Conservation (phyloP, 306 rosid genomes). For the Trifolium dubium region DNA sequence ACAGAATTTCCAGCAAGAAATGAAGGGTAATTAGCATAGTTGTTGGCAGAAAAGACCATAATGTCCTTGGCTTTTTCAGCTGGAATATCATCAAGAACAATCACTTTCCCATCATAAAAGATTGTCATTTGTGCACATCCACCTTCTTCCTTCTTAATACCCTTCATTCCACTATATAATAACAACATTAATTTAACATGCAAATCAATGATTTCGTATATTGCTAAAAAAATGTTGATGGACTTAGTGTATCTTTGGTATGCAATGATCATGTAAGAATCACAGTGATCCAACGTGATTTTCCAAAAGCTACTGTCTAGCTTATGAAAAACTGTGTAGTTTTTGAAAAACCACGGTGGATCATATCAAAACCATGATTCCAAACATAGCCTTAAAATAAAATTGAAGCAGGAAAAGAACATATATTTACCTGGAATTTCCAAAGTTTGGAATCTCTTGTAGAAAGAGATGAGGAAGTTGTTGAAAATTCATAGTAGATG, state of each 20-base stretch:
- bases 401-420: background rate
- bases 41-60: conserved; percentile 60
- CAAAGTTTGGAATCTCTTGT: conserved; percentile 31
- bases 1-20: conserved; percentile 38
- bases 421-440: background rate
- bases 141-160: conserved; percentile 42
- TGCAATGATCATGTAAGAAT: too few species aligned
- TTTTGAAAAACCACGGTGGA: too few species aligned
- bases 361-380: too few species aligned
- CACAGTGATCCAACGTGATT: too few species aligned
- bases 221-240: background rate
- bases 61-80: conserved; percentile 73
- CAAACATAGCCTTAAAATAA: too few species aligned
- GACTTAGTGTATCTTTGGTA: background rate
- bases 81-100: conserved; percentile 66
- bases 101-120: conserved; percentile 75
- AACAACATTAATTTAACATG: too few species aligned
- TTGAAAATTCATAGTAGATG: conserved; percentile 14
- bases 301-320: too few species aligned
- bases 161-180: conserved; percentile 55
- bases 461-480: conserved; percentile 35
- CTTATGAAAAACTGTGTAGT: too few species aligned
- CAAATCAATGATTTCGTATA: too few species aligned
- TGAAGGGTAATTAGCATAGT: background rate
- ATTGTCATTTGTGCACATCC: conserved; percentile 71